Conservation (phyloP, 176 grass and related monocot species). For the Oryza rufipogon region DNA sequence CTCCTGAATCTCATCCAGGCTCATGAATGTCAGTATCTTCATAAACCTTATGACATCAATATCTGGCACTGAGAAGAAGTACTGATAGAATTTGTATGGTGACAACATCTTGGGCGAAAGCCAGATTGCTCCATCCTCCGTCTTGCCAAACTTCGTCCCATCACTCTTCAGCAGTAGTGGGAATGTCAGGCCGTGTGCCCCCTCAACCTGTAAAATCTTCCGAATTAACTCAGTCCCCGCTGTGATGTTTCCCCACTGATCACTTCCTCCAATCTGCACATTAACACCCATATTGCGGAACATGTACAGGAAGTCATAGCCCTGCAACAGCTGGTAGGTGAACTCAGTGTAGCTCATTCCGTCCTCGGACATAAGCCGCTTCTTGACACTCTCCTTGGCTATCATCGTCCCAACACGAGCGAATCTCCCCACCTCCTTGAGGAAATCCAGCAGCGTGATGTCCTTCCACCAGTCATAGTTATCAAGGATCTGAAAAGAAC, state of each 20-base stretch:
- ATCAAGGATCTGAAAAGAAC: conserved; percentile 77
- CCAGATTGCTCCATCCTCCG: conserved; percentile 90
- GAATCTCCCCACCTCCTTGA: conserved; percentile 80
- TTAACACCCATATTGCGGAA: conserved; percentile 88
- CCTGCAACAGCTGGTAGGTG: conserved; percentile 94
- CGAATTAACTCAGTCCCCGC: conserved; percentile 83
- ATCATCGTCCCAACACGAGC: conserved; percentile 88
- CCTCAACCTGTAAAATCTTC: conserved; percentile 91
- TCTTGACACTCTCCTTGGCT: conserved; percentile 95
- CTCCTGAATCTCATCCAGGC: conserved; percentile 78
- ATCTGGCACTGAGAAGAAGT: conserved; percentile 84
- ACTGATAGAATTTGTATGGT: conserved; percentile 87
- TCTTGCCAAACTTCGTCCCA: conserved; percentile 89
- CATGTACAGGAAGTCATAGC: conserved; percentile 87
- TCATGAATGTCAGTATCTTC: conserved; percentile 82
- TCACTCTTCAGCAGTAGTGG: conserved; percentile 89
- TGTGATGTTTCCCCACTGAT: conserved; percentile 97
- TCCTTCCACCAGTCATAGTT: conserved; percentile 99
- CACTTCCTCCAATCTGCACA: conserved; percentile 95
- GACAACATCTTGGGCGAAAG: conserved; percentile 76
- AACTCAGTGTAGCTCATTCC: conserved; percentile 98
- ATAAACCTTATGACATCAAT: conserved; percentile 79
- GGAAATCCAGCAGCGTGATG: conserved; percentile 84
- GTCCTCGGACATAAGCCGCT: conserved; percentile 74
- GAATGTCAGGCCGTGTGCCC: conserved; percentile 82